phyloP scores from a whole-genome alignment of 2,329 filamentous ascomycete genomes.

The Geosmithia flava region DNA sequence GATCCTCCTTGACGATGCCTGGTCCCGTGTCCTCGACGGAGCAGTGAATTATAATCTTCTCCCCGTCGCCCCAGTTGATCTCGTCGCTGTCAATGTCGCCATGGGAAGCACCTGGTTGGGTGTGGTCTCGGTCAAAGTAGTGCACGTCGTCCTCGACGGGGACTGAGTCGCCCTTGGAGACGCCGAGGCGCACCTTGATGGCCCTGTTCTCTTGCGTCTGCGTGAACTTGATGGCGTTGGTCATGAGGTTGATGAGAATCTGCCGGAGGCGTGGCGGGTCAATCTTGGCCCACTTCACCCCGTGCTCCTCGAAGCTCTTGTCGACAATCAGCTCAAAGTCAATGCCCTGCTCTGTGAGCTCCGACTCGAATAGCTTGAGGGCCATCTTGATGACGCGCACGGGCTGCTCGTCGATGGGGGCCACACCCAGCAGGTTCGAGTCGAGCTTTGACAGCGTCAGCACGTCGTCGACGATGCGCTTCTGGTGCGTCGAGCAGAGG shows the following conservation, averaged over 20 bases:
- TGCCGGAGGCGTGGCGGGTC: slow-evolving; percentile 66
- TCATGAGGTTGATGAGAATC: slow-evolving; percentile 65
- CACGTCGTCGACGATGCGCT: slow-evolving; percentile 57
- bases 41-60: slow-evolving; percentile 60
- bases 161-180: slow-evolving; percentile 39
- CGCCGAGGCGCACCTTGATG: slow-evolving; percentile 54
- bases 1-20: slow-evolving; percentile 52
- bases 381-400: slow-evolving; percentile 55
- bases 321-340: slow-evolving; percentile 57
- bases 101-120: slow-evolving; percentile 14
- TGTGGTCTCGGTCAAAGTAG: slow-evolving; percentile 34
- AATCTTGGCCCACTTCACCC: slow-evolving; percentile 59
- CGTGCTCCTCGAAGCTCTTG: slow-evolving; percentile 50
- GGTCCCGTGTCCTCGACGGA: slow-evolving; percentile 61
- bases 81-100: slow-evolving; percentile 32
- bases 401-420: slow-evolving; percentile 58
- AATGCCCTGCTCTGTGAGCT: slow-evolving; percentile 61
- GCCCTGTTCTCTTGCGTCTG: slow-evolving; percentile 43
- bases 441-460: slow-evolving; percentile 58
- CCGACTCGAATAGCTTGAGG: slow-evolving; percentile 69
- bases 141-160: slow-evolving; percentile 24
- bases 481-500: slow-evolving; percentile 68
- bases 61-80: slow-evolving; percentile 58
- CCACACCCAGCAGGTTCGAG: slow-evolving; percentile 56
- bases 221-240: slow-evolving; percentile 54